Conservation (phyloP, 768 basidiomycete species). For the Podaxis pistillaris region DNA sequence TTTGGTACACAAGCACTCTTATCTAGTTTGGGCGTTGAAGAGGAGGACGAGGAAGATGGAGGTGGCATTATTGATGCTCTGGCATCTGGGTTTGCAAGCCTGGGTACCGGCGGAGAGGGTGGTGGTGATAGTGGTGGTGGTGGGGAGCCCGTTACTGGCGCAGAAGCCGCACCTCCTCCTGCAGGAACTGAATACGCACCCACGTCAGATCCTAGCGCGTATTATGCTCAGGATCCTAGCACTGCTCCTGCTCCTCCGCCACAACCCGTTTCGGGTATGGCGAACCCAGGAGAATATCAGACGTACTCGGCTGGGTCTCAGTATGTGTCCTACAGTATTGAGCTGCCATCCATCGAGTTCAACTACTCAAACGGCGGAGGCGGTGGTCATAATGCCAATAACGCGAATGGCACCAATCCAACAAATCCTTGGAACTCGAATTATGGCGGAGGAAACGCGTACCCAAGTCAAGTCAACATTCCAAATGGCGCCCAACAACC, state of each 20-base stretch:
- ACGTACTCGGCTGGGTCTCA: not conserved
- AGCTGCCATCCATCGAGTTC: not conserved
- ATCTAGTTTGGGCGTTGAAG: constrained; percentile 5
- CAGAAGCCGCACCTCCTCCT: not conserved
- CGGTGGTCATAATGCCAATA: not conserved
- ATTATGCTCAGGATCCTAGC: not conserved
- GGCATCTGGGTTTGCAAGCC: not conserved
- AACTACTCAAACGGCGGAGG: not conserved
- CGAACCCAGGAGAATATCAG: not conserved
- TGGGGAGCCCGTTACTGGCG: not conserved
- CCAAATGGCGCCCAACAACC: constrained; percentile 9
- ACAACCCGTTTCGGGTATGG: not conserved
- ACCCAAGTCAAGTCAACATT: not conserved
- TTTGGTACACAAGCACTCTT: not conserved
- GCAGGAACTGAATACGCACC: not conserved
- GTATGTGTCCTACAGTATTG: not conserved
- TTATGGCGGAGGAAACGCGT: not conserved
- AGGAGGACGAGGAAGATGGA: not conserved
- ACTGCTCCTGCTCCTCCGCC: not conserved
- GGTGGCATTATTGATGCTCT: not conserved
- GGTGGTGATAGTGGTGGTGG: not conserved
- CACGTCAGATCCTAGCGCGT: not conserved
- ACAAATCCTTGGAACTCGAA: not conserved
- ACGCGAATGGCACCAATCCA: not conserved
- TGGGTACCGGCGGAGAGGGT: not conserved